Evolutionary conservation across 495 filamentous ascomycete species (phyloP), one percentile per base, ranked within the genome.

Genomic region (Glarea lozoyensis): DNA sequence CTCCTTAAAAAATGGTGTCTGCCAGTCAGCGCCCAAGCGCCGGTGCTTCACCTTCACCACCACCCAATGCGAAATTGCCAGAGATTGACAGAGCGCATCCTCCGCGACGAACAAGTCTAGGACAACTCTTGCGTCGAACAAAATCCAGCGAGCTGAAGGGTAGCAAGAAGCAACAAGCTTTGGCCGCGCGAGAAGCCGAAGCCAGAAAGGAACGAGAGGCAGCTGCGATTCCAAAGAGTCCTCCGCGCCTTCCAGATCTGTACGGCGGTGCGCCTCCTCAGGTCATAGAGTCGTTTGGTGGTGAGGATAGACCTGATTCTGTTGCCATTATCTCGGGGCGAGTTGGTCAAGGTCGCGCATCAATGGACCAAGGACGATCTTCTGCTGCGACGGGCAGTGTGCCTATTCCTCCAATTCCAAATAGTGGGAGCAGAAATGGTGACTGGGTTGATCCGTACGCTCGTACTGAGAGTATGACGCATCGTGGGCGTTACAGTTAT

Each of bases 401-500:
- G 13, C 50, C 47, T 9, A 63, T 67, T 41, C 74, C 72, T 42
- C 75, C 66, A 2, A 65, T 79, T 22, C 72, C 79, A 40, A 39
- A 54, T 36, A 49, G 49, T 52, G 18, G 51, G 35, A 33, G 54
- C 62, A 32, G 59, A 48, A 65, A 72, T 60, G 66, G 67, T 37
- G 60, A 62, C 33, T 68, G 67, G 42, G 68, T 74, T 25, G 87
- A 94, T 56, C 83, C 86, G 16, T 89, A 89, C 60, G 76, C 84
- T 31, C 73, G 83, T 23, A 79, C 82, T 21, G 86, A 88, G 64
- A 98, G 92, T 72, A 96, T 98, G 86, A 88, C 93, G 42, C 81
- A 98, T 64, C 86, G 92, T 53, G 88, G 92, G 38, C 85, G 92
- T 35, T 94, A 95, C 64, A 96, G 89, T 64, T 96, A 96, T 58